A percentile compares a stretch with the other conserved stretches of the same genome.
These are phyloP conservation scores for Letharia columbiana DNA, from an alignment of 495 filamentous ascomycete species.

Conservation along the genomic window DNA sequence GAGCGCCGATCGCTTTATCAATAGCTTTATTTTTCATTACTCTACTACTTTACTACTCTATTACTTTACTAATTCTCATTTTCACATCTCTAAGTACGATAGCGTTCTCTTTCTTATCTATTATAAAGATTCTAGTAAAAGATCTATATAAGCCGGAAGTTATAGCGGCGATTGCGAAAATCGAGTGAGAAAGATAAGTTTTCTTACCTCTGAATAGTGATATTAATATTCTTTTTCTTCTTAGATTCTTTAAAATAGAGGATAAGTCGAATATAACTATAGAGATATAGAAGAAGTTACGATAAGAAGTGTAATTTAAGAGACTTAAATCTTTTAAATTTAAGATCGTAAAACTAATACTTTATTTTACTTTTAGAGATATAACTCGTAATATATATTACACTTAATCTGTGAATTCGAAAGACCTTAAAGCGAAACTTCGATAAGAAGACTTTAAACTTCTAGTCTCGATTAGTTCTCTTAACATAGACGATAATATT, in stretches of 20 bases:
- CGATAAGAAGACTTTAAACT: constrained; percentile 1
- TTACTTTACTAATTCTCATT: not conserved
- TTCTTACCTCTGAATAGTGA: not conserved
- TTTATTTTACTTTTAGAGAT: constrained; percentile 4
- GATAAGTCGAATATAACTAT: not conserved
- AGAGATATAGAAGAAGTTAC: not conserved
- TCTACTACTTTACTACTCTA: not conserved
- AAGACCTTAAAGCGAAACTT: not conserved
- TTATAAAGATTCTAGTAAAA: not conserved
- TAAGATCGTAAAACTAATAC: constrained; percentile 8
- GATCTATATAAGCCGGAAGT: not conserved
- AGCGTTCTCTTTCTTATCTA: not conserved
- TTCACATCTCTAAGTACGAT: not conserved
- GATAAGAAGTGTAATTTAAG: not conserved
- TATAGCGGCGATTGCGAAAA: not conserved
- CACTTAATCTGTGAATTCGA: not conserved
- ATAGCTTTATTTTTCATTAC: not conserved
- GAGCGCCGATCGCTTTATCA: not conserved
- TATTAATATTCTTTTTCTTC: constrained; percentile 1
- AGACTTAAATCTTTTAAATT: constrained; percentile 3
- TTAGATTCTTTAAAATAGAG: not conserved
- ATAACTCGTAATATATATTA: not conserved
- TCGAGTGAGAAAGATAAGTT: not conserved
- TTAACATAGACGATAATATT: constrained; percentile 1
- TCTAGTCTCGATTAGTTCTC: not conserved